Evolutionary conservation across 441 rosid genomes (phyloP).

Genomic region (Omphalea diandra): DNA sequence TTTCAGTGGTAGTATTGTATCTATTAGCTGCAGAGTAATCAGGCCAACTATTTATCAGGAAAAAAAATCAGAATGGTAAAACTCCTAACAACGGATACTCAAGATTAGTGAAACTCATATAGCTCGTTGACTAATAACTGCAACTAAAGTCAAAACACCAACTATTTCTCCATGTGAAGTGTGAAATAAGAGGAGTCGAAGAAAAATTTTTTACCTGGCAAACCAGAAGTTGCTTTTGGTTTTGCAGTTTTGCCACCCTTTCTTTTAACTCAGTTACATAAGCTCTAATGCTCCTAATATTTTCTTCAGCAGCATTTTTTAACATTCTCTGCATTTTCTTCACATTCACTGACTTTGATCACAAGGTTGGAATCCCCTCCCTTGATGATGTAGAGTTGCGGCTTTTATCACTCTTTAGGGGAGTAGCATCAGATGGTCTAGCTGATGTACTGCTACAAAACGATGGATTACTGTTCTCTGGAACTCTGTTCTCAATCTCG

Average conservation of each 20-base stretch:
- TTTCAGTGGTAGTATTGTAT: too few species aligned
- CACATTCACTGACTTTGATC: conserved; percentile 73
- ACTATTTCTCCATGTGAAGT: neutral
- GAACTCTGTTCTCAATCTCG: conserved; percentile 75
- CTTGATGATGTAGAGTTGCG: conserved; percentile 39
- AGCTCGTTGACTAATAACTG: neutral
- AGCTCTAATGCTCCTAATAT: conserved; percentile 70
- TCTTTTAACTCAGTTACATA: conserved; percentile 90
- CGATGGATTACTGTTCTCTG: conserved; percentile 39
- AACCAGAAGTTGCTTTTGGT: conserved; percentile 94
- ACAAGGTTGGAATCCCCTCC: conserved; percentile 56
- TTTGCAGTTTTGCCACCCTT: conserved; percentile 91
- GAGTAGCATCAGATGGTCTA: conserved; percentile 36
- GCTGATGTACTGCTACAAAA: conserved; percentile 29
- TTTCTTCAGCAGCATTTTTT: conserved; percentile 93
- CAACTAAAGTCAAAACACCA: neutral
- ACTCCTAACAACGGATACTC: neutral
- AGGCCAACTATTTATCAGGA: neutral
- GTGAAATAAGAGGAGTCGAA: neutral
- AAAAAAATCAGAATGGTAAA: neutral
- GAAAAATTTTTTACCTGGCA: conserved; percentile 58
- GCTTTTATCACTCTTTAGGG: conserved; percentile 36
- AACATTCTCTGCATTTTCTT: conserved; percentile 91
- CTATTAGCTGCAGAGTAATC: neutral
- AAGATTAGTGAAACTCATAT: neutral